phyloP scores from a whole-genome alignment of 805 yeast genomes.

The Ogataea pignaliae region DNA sequence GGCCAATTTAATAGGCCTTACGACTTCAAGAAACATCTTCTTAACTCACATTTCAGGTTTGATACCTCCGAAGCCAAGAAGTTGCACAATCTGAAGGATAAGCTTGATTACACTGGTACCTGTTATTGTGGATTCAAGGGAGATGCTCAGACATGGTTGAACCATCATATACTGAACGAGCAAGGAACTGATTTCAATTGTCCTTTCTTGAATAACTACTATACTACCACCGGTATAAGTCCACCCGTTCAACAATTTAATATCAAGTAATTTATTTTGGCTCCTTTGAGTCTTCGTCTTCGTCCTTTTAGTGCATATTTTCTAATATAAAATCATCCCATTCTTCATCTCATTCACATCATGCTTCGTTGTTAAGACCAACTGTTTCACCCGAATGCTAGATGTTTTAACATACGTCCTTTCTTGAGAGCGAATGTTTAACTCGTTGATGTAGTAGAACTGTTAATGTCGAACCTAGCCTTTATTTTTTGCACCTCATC shows the following conservation, averaged over 20 bases:
- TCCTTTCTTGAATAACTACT: conserved; percentile 9
- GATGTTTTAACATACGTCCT: no score
- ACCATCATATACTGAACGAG: conserved; percentile 43
- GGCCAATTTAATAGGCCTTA: conserved; percentile 65
- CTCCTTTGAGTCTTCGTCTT: no score
- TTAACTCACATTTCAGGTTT: conserved; percentile 56
- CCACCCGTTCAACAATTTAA: conserved; percentile 18
- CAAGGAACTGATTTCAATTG: conserved; percentile 17
- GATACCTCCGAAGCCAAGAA: conserved; percentile 42
- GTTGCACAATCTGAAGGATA: conserved; percentile 48
- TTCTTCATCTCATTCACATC: no score
- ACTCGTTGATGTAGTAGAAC: no score
- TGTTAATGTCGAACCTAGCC: no score
- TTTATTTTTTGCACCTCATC: no score
- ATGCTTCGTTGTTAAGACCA: no score
- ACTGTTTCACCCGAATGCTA: no score
- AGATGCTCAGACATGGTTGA: conserved; percentile 53
- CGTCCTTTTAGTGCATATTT: no score
- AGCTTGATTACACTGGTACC: conserved; percentile 45
- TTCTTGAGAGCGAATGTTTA: no score
- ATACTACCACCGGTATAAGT: conserved; percentile 8
- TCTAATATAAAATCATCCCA: no score
- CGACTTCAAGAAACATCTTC: conserved; percentile 61
- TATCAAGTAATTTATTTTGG: conserved; percentile 5
- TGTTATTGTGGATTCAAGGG: conserved; percentile 50